Base-by-base conservation (phyloP, 306 rosid species). In the Pterocarpus macrocarpus region DNA sequence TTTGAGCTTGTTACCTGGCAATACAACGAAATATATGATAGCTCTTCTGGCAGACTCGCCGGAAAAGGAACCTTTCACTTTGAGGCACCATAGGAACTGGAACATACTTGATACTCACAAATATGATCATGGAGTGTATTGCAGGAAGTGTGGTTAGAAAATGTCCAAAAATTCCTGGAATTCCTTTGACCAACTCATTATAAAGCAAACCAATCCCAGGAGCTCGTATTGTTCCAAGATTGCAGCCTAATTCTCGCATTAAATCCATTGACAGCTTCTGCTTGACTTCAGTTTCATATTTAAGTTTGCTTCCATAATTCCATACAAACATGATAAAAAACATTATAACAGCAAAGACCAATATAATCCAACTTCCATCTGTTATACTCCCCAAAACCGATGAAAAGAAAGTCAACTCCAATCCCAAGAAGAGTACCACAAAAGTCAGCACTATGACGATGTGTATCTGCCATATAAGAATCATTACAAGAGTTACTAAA, bases 221-320 rank as follows among this genome's bases (percentile, higher is more conserved):
- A 86, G 98, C 97, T 84, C 98, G 88, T 69, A 94, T 81, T 33
- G 97, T 94, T 86, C 98, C 98, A 11, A 94, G 97, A 83, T 91
- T 91, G 82, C 90, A 88, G 88, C 98, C 97, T 65, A 94, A 83
- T 76, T 92, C 91, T 75, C 94, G 86, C 95, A 94, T 91, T 73
- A 94, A 80, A 88, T 94, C 94, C 88, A 68, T 91, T 17, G 98
- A 94, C 56, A 94, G 87, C 83, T 91, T 94, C 86, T 94, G 92
- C 86, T 91, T 91, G 61, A 94, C 98, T 83, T 94, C 97, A 80
- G 98, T 91, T 91, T 92, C 98, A 81, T 94, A 94, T 83, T 87
- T 94, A 8, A 94, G 97, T 93, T 92, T 94, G 90, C 98, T 94
- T 73, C 98, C 98, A 45, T 92, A 94, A 69, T 92, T 94, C 98